These are phyloP conservation scores for Solanum tacnaense DNA, from an alignment of 257 asterid species.

Conservation along the genomic window DNA sequence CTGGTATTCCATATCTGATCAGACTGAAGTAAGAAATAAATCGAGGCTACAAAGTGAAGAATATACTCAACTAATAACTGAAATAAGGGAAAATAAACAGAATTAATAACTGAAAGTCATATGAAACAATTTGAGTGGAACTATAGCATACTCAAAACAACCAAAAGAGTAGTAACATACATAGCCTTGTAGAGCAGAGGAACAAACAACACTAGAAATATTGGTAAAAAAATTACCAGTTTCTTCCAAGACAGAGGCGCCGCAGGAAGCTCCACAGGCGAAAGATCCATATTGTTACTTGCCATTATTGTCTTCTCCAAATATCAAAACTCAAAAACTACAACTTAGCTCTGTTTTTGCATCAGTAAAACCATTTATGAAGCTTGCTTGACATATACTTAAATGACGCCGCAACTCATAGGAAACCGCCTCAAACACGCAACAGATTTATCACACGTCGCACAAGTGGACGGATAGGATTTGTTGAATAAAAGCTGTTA, in stretches of 20 bases:
- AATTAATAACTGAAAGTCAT: neutral
- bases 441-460: neutral
- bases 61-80: neutral
- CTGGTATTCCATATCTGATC: neutral
- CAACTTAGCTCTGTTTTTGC: neutral
- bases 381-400: neutral
- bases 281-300: slow-evolving; percentile 8
- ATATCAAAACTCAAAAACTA: neutral
- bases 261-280: slow-evolving; percentile 59
- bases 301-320: neutral
- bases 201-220: neutral
- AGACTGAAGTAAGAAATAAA: neutral
- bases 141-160: neutral
- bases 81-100: neutral
- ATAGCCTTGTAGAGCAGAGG: neutral
- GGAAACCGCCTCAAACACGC: neutral
- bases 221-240: slow-evolving; percentile 24
- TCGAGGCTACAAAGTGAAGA: neutral
- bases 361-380: neutral
- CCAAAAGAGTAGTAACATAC: neutral
- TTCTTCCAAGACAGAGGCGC: slow-evolving; percentile 74
- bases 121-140: neutral
- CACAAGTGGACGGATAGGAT: neutral
- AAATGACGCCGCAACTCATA: neutral
- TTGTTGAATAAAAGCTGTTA: neutral